A percentile compares a stretch with the other conserved stretches of the same genome.
phyloP scores from a whole-genome alignment of 305 asterid species.

The Rubia peregrina region DNA sequence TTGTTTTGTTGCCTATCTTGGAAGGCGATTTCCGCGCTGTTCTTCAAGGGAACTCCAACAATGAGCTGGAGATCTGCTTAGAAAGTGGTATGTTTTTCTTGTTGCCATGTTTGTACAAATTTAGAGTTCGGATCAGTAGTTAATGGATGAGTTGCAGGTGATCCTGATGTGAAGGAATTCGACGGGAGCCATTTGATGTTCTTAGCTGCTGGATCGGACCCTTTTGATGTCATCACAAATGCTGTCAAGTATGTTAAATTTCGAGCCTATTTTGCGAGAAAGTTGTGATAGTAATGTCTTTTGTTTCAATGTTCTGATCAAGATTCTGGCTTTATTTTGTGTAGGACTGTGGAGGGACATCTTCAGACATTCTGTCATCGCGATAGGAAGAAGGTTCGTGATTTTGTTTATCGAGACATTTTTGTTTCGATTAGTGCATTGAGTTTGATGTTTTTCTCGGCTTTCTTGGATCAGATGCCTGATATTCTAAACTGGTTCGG shows the following conservation, averaged over 20 bases:
- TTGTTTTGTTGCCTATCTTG: conserved; percentile 76
- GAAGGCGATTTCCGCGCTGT: conserved; percentile 95
- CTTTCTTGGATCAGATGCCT: conserved; percentile 55
- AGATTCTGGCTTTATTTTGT: conserved; percentile 13
- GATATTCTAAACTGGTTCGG: conserved; percentile 93
- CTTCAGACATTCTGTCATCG: conserved; percentile 73
- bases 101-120: neutral
- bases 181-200: conserved; percentile 78
- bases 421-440: neutral
- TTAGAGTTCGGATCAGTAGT: neutral
- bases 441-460: neutral
- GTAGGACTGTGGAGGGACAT: conserved; percentile 71
- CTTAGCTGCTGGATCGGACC: conserved; percentile 88
- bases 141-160: conserved; percentile 39
- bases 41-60: conserved; percentile 67
- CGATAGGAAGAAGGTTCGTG: conserved; percentile 69
- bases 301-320: conserved; percentile 1
- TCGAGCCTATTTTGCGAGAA: neutral
- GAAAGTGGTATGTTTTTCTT: conserved; percentile 67
- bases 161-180: conserved; percentile 77
- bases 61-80: conserved; percentile 80
- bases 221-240: conserved; percentile 75
- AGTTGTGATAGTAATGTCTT: too few species aligned
- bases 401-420: neutral
- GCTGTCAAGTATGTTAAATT: conserved; percentile 65